Evolutionary conservation across 208 protist genomes (phyloP).

Genomic region (Leptomonas seymouri): DNA sequence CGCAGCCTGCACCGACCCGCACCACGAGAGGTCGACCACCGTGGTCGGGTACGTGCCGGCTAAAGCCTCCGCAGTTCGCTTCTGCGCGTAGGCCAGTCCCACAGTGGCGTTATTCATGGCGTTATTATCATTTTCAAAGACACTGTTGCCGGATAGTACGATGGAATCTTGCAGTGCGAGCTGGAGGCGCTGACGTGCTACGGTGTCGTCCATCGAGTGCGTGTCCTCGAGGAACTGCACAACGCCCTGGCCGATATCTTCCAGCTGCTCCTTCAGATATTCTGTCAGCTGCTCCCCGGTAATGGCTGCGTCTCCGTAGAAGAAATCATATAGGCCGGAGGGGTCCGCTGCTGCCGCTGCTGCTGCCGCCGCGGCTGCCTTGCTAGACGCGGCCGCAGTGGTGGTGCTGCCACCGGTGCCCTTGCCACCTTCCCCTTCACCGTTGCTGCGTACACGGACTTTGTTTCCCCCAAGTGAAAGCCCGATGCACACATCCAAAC

Average conservation of each 20-base stretch:
- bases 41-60: constrained; percentile 18
- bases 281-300: constrained; percentile 72
- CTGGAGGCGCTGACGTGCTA: constrained; percentile 56
- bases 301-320: constrained; percentile 63
- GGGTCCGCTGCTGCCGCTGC: constrained; percentile 8
- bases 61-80: not conserved
- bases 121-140: not conserved
- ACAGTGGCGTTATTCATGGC: not conserved
- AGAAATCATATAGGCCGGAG: constrained; percentile 59
- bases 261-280: constrained; percentile 72
- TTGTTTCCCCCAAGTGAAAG: constrained; percentile 10
- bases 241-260: constrained; percentile 30
- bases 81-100: not conserved
- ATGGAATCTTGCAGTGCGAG: constrained; percentile 30
- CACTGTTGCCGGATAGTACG: constrained; percentile 10
- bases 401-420: not conserved
- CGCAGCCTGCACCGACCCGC: constrained; percentile 2
- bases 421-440: not conserved
- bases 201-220: constrained; percentile 50
- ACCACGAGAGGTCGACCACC: constrained; percentile 15
- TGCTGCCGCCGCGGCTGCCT: constrained; percentile 4
- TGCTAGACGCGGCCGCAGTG: constrained; percentile 6
- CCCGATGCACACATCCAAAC: constrained; percentile 23
- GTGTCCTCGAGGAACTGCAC: constrained; percentile 76
- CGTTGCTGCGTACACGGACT: not conserved